These are phyloP conservation scores for Kwoniella shandongensis DNA, from an alignment of 768 basidiomycete genomes.

Conservation along the genomic window DNA sequence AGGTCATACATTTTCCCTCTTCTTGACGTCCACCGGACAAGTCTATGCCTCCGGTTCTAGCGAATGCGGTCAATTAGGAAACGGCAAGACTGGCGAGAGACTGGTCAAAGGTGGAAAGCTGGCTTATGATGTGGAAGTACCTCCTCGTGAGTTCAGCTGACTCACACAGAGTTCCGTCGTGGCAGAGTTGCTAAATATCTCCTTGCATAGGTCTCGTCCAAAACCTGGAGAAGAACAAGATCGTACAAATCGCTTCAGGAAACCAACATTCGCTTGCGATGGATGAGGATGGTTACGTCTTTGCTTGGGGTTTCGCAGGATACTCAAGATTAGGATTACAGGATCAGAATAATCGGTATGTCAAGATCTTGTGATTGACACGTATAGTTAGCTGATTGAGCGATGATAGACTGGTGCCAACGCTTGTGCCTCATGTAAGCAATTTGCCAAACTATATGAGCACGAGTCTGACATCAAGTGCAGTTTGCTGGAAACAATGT, in stretches of 20 bases:
- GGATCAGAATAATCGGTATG: constrained; percentile 59
- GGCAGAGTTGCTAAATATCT: too few relatives aligned
- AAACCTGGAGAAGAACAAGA: constrained; percentile 68
- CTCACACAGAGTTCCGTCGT: too few relatives aligned
- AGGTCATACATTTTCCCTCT: constrained; percentile 78
- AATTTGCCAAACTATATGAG: background rate
- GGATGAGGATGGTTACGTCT: constrained; percentile 60
- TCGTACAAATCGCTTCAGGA: constrained; percentile 79
- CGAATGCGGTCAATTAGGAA: constrained; percentile 89
- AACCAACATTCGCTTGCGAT: constrained; percentile 83
- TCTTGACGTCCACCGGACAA: constrained; percentile 76
- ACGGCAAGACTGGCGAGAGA: constrained; percentile 88
- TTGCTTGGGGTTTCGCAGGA: constrained; percentile 50
- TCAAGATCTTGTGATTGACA: background rate
- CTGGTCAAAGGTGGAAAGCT: constrained; percentile 82
- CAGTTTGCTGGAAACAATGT: constrained; percentile 75
- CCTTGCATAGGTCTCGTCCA: constrained; percentile 76
- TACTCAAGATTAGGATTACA: constrained; percentile 86
- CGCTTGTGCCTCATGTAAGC: constrained; percentile 73
- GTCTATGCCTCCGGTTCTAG: constrained; percentile 89
- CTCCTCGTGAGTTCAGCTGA: constrained; percentile 27
- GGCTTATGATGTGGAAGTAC: constrained; percentile 69
- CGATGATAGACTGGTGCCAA: constrained; percentile 62
- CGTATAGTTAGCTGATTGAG: constrained; percentile 10
- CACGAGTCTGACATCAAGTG: constrained; percentile 7